Conservation (phyloP, 371 early-diverging fungal genomes). For the Mucor sp. region DNA sequence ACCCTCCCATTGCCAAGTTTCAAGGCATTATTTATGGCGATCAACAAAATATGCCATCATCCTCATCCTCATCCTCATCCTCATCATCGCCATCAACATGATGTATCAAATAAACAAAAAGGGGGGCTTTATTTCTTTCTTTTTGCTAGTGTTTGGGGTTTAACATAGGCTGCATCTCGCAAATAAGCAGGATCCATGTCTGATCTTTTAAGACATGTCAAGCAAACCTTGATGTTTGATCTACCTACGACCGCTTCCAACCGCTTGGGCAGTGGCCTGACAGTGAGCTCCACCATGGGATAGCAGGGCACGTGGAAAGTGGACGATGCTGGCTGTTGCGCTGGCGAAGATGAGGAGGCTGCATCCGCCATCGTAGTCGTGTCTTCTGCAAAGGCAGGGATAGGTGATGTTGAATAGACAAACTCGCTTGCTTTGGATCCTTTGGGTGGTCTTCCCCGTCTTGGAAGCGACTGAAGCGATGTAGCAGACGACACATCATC, state of each 20-base stretch:
- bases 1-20: slow-evolving; percentile 10
- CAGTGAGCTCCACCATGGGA: slow-evolving; percentile 32
- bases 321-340: neutral
- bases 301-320: neutral
- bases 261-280: slow-evolving; percentile 43
- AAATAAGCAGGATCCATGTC: slow-evolving; percentile 42
- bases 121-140: neutral
- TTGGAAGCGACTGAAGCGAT: slow-evolving; percentile 20
- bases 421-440: slow-evolving; percentile 32
- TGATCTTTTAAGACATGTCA: slow-evolving; percentile 46
- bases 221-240: slow-evolving; percentile 36
- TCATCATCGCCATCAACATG: neutral
- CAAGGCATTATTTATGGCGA: slow-evolving; percentile 15
- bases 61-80: neutral
- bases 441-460: slow-evolving; percentile 48
- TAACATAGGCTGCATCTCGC: slow-evolving; percentile 24
- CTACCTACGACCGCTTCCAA: slow-evolving; percentile 41
- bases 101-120: neutral
- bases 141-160: slow-evolving; percentile 27
- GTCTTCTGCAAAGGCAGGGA: neutral
- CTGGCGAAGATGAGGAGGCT: neutral
- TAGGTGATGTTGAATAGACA: neutral
- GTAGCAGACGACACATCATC: neutral
- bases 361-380: too few species aligned
- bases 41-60: neutral